Conservation (phyloP, 2,329 filamentous ascomycete species). For the Neocatenulostroma microsporum region DNA sequence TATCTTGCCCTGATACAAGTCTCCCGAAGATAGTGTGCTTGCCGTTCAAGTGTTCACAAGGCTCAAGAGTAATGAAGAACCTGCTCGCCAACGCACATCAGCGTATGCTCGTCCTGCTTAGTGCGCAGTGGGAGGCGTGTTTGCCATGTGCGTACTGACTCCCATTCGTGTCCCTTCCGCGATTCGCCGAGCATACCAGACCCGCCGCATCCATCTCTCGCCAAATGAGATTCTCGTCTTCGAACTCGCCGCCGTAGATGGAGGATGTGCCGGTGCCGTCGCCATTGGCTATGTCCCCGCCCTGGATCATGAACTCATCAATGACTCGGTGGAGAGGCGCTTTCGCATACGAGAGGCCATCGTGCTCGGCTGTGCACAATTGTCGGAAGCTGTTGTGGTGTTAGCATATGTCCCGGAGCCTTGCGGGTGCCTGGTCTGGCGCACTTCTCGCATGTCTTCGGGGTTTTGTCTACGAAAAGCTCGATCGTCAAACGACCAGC, state of each 20-base stretch:
- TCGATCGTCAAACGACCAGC: constrained; percentile 38
- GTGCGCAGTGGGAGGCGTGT: too few relatives aligned
- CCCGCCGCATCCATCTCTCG: constrained; percentile 34
- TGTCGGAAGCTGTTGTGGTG: constrained; percentile 40
- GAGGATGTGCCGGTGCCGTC: constrained; percentile 35
- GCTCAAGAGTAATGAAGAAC: constrained; percentile 37
- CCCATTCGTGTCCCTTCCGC: constrained; percentile 35
- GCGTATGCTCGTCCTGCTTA: too few relatives aligned
- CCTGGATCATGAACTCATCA: constrained; percentile 40
- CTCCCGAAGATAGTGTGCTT: constrained; percentile 38
- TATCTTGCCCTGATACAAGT: constrained; percentile 31
- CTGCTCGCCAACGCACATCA: constrained; percentile 15
- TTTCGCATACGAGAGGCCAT: constrained; percentile 31
- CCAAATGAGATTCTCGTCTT: constrained; percentile 37
- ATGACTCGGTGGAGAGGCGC: constrained; percentile 36
- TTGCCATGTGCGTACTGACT: constrained; percentile 27
- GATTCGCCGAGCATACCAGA: constrained; percentile 36
- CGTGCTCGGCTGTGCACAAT: constrained; percentile 35
- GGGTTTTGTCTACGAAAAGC: constrained; percentile 39
- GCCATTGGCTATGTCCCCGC: constrained; percentile 35
- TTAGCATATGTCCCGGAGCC: constrained; percentile 9
- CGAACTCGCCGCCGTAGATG: constrained; percentile 35
- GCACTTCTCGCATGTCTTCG: constrained; percentile 41
- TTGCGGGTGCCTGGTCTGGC: not conserved
- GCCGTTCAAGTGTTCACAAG: constrained; percentile 33